Evolutionary conservation across 108 stramenopile species (phyloP).

Genomic region (Fragilariopsis cylindrus): DNA sequence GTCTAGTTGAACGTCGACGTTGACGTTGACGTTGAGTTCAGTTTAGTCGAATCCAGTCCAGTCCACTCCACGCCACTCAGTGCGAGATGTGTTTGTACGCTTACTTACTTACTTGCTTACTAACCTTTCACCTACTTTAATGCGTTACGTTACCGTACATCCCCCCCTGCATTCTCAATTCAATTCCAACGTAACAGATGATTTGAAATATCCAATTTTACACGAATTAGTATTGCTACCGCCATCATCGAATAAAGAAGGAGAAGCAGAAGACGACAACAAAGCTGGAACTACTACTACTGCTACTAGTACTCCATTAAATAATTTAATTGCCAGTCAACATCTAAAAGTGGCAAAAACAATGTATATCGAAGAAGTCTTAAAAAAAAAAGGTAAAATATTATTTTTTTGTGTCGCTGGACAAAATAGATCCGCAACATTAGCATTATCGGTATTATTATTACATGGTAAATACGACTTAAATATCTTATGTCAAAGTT

Average conservation of each 20-base stretch:
- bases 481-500: conserved; percentile 39
- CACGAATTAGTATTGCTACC: conserved; percentile 17
- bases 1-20: too few species aligned
- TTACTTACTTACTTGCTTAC: too few species aligned
- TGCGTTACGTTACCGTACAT: too few species aligned
- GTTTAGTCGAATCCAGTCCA: too few species aligned
- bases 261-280: neutral
- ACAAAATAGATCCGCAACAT: conserved; percentile 68
- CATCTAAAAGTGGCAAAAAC: conserved; percentile 64
- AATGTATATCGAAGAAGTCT: conserved; percentile 47
- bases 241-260: neutral
- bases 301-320: neutral
- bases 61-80: too few species aligned
- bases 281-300: neutral
- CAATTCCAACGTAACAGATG: conserved; percentile 23
- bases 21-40: too few species aligned
- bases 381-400: conserved; percentile 42
- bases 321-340: conserved; percentile 22
- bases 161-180: too few species aligned
- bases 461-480: conserved; percentile 60
- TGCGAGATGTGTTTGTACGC: too few species aligned
- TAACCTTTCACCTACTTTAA: too few species aligned
- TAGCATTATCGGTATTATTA: conserved; percentile 48
- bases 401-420: conserved; percentile 81
- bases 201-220: conserved; percentile 65